Evolutionary conservation across 345 rosid genomes (phyloP), one percentile per base, ranked within the genome.

Genomic region (Nephelium lappaceum): DNA sequence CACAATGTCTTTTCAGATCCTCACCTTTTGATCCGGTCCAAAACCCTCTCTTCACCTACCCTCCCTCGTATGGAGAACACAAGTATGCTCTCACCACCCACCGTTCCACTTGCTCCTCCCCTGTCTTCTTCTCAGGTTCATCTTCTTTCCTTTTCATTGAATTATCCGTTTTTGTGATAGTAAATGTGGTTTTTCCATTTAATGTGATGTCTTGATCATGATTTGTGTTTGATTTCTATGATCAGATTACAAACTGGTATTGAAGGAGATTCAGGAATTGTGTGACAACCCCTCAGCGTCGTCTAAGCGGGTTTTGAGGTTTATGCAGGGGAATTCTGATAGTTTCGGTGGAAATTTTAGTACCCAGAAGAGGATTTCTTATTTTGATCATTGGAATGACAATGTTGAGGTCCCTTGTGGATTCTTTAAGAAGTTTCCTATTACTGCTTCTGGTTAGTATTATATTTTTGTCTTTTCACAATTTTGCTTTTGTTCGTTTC

Each of bases 11-110:
- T 82, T 87, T 90, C 87, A 83, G 90, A 57, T 87, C 89, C 41
- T 93, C 99, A 11, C 92, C 97, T 10, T 92, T 84, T 60, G 91
- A 92, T 73, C 99, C 96, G 7, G 77, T 93, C 31, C 91, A 84
- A 53, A 57, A 84, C 41, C 86, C 93, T 5, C 88, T 93, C 71
- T 95, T 93, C 88, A 81, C 91, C 4, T 95, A 90, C 76, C 97
- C 97, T 77, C 62, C 86, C 55, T 87, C 95, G 75, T 95, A 95
- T 49, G 96, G 97, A 75, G 87, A 88, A 64, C 97, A 93, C 90
- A 95, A 95, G 82, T 89, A 95, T 66, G 94, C 93, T 81, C 80
- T 92, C 82, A 85, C 93, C 53, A 88, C 98, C 16, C 87, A 87
- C 61, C 91, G 91, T 83, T 74, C 89, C 57, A 74, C 88, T 47